Conservation (phyloP, 345 rosid genomes). For the Durio zibethinus region DNA sequence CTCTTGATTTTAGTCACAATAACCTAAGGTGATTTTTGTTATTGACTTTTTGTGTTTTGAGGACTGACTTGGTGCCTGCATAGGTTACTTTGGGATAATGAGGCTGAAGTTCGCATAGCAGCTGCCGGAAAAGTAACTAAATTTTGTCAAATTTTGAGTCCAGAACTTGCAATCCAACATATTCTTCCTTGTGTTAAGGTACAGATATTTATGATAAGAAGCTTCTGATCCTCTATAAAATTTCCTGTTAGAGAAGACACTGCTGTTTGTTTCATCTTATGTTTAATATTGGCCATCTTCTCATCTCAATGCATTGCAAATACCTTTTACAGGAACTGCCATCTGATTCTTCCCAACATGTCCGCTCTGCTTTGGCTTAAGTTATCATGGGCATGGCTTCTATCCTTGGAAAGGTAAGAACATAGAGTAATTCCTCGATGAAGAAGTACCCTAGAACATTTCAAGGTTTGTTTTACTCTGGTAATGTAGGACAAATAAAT, state of each 20-base stretch:
- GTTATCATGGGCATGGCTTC: constrained; percentile 99
- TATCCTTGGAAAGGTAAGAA: constrained; percentile 54
- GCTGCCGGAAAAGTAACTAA: constrained; percentile 96
- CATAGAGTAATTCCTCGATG: not conserved
- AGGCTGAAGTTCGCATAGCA: constrained; percentile 98
- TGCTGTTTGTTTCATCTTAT: not conserved
- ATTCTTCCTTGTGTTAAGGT: constrained; percentile 96
- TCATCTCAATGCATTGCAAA: constrained; percentile 17
- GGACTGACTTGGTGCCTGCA: constrained; percentile 89
- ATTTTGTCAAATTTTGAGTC: constrained; percentile 82
- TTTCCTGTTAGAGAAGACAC: not conserved
- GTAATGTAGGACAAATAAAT: not conserved
- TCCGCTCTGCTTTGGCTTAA: constrained; percentile 95
- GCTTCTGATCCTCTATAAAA: constrained; percentile 2
- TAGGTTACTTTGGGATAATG: constrained; percentile 92
- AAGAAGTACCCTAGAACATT: not conserved
- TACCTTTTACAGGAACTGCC: constrained; percentile 66
- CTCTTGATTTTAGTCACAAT: not conserved
- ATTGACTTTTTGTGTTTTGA: constrained; percentile 18
- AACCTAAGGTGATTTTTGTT: not conserved
- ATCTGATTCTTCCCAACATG: constrained; percentile 96
- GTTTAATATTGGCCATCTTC: constrained; percentile 5
- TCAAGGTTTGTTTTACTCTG: not conserved
- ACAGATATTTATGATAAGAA: constrained; percentile 8
- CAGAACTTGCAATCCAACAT: constrained; percentile 78